These are phyloP conservation scores for Cupressus sempervirens DNA, from an alignment of 75 land plant species.

Conservation along the genomic window DNA sequence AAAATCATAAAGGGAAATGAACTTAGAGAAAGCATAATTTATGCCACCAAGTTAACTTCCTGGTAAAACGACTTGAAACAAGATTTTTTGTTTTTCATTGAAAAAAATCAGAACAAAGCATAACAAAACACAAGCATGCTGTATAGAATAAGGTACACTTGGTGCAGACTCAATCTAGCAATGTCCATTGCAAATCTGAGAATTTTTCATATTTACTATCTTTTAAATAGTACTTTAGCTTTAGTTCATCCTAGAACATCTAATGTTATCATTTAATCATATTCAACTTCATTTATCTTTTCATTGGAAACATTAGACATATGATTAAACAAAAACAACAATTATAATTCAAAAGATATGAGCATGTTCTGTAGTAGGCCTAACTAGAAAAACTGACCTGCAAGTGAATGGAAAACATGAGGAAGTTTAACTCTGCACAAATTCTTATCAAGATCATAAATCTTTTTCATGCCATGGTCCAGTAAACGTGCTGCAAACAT, in stretches of 20 bases:
- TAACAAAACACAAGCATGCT: neutral
- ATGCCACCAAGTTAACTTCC: neutral
- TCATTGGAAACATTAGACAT: neutral
- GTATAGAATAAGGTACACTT: neutral
- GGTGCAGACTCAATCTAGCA: neutral
- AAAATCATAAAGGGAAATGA: neutral
- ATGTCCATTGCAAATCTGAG: neutral
- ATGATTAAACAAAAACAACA: neutral
- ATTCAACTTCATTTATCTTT: neutral
- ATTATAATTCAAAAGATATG: neutral
- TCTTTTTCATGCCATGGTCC: conserved; percentile 52
- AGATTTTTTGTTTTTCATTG: neutral
- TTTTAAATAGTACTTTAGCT: neutral
- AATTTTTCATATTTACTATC: neutral
- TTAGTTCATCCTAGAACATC: neutral
- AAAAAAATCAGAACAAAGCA: neutral
- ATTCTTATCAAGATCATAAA: conserved; percentile 48
- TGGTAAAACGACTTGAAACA: neutral
- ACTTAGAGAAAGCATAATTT: neutral
- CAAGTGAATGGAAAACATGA: conserved; percentile 54
- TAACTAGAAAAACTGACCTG: conserved; percentile 42
- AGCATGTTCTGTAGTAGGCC: neutral
- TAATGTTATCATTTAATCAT: neutral
- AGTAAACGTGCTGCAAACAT: conserved; percentile 65
- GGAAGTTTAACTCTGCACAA: conserved; percentile 74